Conservation (phyloP, 2,329 filamentous ascomycete species). For the Xylariomycetidae sp. region DNA sequence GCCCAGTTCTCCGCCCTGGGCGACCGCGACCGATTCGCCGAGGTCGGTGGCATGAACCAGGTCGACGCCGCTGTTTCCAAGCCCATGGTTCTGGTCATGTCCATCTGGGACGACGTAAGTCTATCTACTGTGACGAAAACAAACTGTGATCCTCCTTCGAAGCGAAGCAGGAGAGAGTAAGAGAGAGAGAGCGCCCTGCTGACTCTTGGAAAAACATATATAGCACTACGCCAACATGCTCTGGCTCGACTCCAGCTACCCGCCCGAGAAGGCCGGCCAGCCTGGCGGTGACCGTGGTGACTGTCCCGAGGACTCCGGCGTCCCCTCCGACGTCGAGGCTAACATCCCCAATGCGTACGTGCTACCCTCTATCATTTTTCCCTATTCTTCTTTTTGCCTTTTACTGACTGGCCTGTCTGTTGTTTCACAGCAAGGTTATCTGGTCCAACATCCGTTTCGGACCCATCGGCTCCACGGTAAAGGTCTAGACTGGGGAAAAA, state of each 20-base stretch:
- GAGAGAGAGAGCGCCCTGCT: too few relatives aligned
- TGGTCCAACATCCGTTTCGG: constrained; percentile 49
- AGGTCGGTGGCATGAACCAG: constrained; percentile 46
- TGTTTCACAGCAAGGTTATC: constrained; percentile 33
- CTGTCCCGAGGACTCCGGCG: constrained; percentile 41
- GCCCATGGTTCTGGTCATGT: constrained; percentile 61
- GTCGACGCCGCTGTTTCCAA: constrained; percentile 48
- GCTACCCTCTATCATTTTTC: background rate
- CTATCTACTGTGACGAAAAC: constrained; percentile 41
- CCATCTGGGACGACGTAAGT: constrained; percentile 52
- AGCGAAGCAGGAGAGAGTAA: too few relatives aligned
- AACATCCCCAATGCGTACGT: constrained; percentile 31
- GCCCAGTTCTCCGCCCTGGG: constrained; percentile 48
- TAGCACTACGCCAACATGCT: constrained; percentile 53
- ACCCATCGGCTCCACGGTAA: constrained; percentile 41
- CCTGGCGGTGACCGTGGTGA: constrained; percentile 46
- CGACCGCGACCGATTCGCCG: constrained; percentile 46
- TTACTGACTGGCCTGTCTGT: constrained; percentile 4
- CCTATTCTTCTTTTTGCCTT: constrained; percentile 3
- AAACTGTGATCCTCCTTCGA: constrained; percentile 59
- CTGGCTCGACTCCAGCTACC: constrained; percentile 55
- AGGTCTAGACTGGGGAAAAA: too few relatives aligned
- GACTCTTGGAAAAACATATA: constrained; percentile 5
- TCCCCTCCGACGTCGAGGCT: constrained; percentile 40
- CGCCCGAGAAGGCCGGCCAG: constrained; percentile 25